Base-by-base conservation (phyloP, 441 rosid genomes). In the Pelargonium citronellum region DNA sequence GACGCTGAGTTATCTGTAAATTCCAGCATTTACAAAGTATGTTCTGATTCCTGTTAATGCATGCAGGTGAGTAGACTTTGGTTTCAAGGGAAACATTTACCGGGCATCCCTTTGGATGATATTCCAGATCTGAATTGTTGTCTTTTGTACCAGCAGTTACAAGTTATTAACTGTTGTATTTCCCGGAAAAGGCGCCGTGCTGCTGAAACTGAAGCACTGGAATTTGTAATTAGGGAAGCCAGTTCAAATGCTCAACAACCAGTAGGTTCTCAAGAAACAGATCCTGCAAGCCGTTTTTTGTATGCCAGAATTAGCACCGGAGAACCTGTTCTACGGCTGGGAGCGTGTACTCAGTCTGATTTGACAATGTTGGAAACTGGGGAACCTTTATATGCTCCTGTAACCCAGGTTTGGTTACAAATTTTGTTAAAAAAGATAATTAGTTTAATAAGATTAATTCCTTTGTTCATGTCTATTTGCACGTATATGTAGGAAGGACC, bases 131-230 rank as follows among this genome's bases (percentile, higher is more conserved):
- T 95, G 67, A 82, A 90, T 73, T 90, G 89, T 72, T 91, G 97
- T 80, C 91, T 87, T 64, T 75, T 95, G 60, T 87, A 88, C 83
- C 97, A 95, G 79, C 88, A 84, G 80, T 73, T 95, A 75, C 97
- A 91, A 79, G 97, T 95, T 77, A 83, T 95, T 78, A 95, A 95
- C 77, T 86, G 97, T 65, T 95, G 99, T 74, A 77, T 95, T 76
- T 84, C 92, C 30, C 85, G 97, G 79, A 95, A 91, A 89, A 82
- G 78, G 67, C 91, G 82, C 49, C 83, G 71, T 68, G 9, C 49
- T 74, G 74, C 83, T 71, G 92, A 92, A 22, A 77, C 85, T 11
- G 86, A 87, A 83, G 86, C 89, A 68, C 79, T 91, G 80, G 92
- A 90, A 76, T 83, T 82, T 65, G 80, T 83, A 67, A 77, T 94